These are phyloP conservation scores for Funneliformis mosseae DNA, from an alignment of 192 early-diverging fungal species.

Conservation along the genomic window DNA sequence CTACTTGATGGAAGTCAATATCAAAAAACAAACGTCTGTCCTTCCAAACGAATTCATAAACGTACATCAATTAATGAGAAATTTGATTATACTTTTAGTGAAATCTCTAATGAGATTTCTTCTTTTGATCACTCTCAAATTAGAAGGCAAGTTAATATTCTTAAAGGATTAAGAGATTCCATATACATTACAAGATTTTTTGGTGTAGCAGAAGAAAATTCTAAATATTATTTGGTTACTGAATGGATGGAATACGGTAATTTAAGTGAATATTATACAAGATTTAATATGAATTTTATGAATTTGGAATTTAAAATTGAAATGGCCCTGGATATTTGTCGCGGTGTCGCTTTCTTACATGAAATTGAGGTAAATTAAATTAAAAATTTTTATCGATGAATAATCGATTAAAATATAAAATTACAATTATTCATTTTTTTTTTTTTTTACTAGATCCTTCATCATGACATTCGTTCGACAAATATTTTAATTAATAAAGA, in stretches of 20 bases:
- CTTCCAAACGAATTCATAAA: too few species aligned
- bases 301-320: slow-evolving; percentile 32
- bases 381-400: neutral
- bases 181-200: neutral
- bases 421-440: too few species aligned
- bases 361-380: neutral
- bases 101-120: too few species aligned
- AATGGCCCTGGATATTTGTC: slow-evolving; percentile 40
- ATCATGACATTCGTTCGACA: slow-evolving; percentile 8
- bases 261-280: slow-evolving; percentile 40
- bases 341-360: slow-evolving; percentile 45
- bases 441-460: neutral
- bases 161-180: slow-evolving; percentile 9
- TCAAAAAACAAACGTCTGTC: too few species aligned
- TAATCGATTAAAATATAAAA: too few species aligned
- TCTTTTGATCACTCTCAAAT: neutral
- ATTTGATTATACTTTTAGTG: too few species aligned
- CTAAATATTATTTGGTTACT: slow-evolving; percentile 42
- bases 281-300: slow-evolving; percentile 2
- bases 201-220: slow-evolving; percentile 8
- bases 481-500: neutral
- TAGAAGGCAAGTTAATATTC: neutral
- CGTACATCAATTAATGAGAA: too few species aligned
- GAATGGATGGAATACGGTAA: slow-evolving; percentile 43
- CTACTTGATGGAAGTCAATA: too few species aligned